These are phyloP conservation scores for Zoysia pacifica DNA, from an alignment of 176 grass and related monocot species.

Conservation along the genomic window DNA sequence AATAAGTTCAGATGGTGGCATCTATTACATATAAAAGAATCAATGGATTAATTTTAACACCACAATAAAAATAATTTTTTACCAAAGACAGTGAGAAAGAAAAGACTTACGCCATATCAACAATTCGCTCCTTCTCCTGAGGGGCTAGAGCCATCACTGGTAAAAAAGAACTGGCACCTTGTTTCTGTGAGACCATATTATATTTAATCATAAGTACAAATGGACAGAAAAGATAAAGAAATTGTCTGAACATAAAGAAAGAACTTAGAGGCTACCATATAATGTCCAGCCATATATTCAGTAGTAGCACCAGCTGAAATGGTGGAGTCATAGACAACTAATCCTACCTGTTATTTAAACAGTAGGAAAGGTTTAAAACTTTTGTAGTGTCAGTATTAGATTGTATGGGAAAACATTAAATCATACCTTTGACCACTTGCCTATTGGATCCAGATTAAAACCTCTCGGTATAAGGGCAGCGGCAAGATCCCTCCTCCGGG, in stretches of 20 bases:
- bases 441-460: conserved; percentile 92
- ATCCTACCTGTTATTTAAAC: conserved; percentile 69
- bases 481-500: conserved; percentile 85
- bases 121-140: conserved; percentile 87
- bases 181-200: conserved; percentile 55
- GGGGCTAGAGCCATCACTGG: conserved; percentile 97
- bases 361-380: neutral
- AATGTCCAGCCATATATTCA: conserved; percentile 98
- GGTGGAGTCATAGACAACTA: conserved; percentile 92
- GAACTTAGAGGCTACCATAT: conserved; percentile 58
- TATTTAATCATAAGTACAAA: conserved; percentile 14
- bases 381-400: neutral
- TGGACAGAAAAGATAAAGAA: neutral
- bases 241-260: conserved; percentile 9
- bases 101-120: conserved; percentile 94
- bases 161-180: conserved; percentile 95
- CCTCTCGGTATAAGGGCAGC: conserved; percentile 93
- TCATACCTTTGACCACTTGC: conserved; percentile 95
- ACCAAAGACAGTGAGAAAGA: neutral
- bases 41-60: neutral
- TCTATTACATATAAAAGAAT: too few relatives aligned
- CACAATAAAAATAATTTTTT: conserved; percentile 4
- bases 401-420: neutral
- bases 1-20: neutral
- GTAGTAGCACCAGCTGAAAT: conserved; percentile 82